Base-by-base conservation (phyloP, 2,329 filamentous ascomycete species). In the Metarhizium guizhouense region DNA sequence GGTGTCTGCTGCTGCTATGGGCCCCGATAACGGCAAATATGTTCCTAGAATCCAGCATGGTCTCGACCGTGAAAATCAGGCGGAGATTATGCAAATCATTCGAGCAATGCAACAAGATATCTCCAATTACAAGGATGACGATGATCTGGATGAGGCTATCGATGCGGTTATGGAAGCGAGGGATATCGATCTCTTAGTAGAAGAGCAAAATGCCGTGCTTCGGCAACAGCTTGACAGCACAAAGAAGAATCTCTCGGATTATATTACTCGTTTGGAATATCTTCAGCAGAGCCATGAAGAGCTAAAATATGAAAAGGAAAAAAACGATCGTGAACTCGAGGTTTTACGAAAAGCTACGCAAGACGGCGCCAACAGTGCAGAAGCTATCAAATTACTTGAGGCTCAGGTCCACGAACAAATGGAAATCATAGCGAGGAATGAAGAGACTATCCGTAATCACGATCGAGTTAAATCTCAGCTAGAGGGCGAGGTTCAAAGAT, bases 391-490 rank as follows among this genome's bases (percentile, higher is more conserved):
- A 69, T 70, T 76, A 57, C 72, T 87, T 61, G 75, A 85, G 61
- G 71, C 73, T 47, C 79, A 80, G 60, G 73, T 86, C 29, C 79
- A 80, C 45, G 83, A 90, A 62, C 84, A 87, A 63, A 85, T 89
- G 67, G 79, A 86, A 56, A 75, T 90, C 52, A 91, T 92, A 64
- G 83, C 84, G 43, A 65, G 66, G 38, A 80, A 76, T 29, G 81
- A 90, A 61, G 88, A 92, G 67, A 61, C 58, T n/a, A 72, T 73
- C 51, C 67, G 70, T 11, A 66, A 62, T 29, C 65, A 70, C 55
- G 65, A 70, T 48, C 66, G 65, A 55, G 60, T 61, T 10, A 67
- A 65, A 54, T 78, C 79, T 20, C 81, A 88, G 61, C 71, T 86
- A 11, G 81, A 87, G 56, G 73, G 72, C 57, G 80, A 84, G 59